Evolutionary conservation across 2,329 filamentous ascomycete species (phyloP).

Genomic region (Daldinia sp.): DNA sequence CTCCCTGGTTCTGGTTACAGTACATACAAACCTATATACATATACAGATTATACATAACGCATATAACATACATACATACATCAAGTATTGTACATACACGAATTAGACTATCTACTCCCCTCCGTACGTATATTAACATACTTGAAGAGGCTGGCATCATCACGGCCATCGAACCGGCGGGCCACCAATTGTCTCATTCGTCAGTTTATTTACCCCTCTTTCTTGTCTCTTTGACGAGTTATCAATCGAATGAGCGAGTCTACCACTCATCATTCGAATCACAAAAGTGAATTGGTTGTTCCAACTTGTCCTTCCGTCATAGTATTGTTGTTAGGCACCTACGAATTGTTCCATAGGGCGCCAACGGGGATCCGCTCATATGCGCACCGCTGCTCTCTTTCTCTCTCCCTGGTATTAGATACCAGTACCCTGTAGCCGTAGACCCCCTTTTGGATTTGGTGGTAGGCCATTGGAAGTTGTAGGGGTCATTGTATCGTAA

Average conservation of each 20-base stretch:
- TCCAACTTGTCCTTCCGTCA: constrained; percentile 36
- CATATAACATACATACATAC: constrained; percentile 5
- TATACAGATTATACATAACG: neutral
- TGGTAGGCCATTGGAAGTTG: constrained; percentile 7
- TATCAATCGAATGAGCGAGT: constrained; percentile 30
- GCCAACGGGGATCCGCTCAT: constrained; percentile 37
- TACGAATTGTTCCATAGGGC: constrained; percentile 32
- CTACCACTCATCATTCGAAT: constrained; percentile 31
- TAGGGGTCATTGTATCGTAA: constrained; percentile 19
- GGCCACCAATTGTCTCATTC: constrained; percentile 34
- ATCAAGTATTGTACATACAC: constrained; percentile 3
- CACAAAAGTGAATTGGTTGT: constrained; percentile 29
- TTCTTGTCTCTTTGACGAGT: constrained; percentile 28
- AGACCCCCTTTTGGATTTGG: constrained; percentile 25
- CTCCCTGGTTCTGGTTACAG: constrained; percentile 23
- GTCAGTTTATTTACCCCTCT: constrained; percentile 32
- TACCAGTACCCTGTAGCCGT: neutral
- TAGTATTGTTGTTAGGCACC: constrained; percentile 40
- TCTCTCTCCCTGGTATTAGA: constrained; percentile 12
- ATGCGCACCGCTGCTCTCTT: constrained; percentile 27
- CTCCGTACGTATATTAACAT: constrained; percentile 31
- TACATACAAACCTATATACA: neutral
- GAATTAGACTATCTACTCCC: constrained; percentile 38
- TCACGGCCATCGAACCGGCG: constrained; percentile 37
- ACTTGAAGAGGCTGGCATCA: constrained; percentile 15